A percentile compares a stretch with the other conserved stretches of the same genome.
Evolutionary conservation across 2,329 filamentous ascomycete genomes (phyloP).

Genomic region (Paraphaeosphaeria sporulosa): DNA sequence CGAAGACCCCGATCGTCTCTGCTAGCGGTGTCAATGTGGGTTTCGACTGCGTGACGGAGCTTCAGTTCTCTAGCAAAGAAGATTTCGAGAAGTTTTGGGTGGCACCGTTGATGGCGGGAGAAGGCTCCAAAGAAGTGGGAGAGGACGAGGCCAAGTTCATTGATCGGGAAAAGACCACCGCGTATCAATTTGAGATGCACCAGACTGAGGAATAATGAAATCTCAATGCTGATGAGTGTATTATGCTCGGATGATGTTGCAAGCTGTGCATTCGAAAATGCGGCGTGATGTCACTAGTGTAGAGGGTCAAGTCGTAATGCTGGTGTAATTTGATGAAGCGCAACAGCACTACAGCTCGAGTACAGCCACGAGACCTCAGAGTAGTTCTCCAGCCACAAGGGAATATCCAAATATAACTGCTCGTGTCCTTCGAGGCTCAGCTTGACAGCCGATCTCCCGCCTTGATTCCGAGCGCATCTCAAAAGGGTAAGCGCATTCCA

Average conservation of each 20-base stretch:
- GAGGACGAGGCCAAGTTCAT: conserved; percentile 2
- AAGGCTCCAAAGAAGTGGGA: not conserved
- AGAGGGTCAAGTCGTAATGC: not conserved
- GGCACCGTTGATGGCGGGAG: not conserved
- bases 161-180: not conserved
- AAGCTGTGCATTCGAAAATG: not conserved
- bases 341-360: not conserved
- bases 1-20: not conserved
- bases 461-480: not conserved
- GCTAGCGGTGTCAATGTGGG: not conserved
- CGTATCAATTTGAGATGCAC: conserved; percentile 4
- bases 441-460: conserved; percentile 8
- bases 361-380: not conserved
- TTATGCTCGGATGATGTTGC: no score
- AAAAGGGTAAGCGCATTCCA: conserved; percentile 10
- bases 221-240: no score
- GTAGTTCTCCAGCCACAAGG: not conserved
- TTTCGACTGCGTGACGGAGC: conserved; percentile 6
- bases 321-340: not conserved
- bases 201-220: not conserved
- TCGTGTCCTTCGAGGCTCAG: conserved; percentile 1
- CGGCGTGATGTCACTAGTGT: not conserved
- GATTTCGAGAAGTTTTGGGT: conserved; percentile 5
- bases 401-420: not conserved
- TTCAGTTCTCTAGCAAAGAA: conserved; percentile 2